Percentiles rank a stretch among this genome's conserved stretches.
These are phyloP conservation scores for Dorcoceras hygrometricum DNA, from an alignment of 257 asterid genomes.

Conservation along the genomic window DNA sequence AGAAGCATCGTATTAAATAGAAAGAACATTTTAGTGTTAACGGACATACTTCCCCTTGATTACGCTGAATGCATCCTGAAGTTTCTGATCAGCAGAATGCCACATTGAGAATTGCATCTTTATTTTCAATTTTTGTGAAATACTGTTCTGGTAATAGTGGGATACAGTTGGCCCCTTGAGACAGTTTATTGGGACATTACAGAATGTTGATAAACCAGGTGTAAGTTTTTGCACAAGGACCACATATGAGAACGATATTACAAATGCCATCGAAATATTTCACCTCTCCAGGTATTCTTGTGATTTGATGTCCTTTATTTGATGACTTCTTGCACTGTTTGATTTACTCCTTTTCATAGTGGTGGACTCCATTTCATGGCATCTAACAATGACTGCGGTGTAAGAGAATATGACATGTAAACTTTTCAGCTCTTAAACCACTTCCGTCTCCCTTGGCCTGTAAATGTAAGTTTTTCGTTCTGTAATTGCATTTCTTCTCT, in stretches of 20 bases:
- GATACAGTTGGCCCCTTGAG: no score
- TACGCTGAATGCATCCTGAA: no score
- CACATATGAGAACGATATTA: constrained; percentile 61
- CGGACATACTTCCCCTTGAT: no score
- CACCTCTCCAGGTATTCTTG: constrained; percentile 46
- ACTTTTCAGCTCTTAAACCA: constrained; percentile 61
- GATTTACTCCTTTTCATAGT: constrained; percentile 18
- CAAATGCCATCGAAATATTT: constrained; percentile 65
- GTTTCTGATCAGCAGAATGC: no score
- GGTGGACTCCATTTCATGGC: constrained; percentile 61
- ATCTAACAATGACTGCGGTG: constrained; percentile 62
- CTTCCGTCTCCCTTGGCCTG: constrained; percentile 74
- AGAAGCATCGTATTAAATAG: no score
- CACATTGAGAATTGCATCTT: no score
- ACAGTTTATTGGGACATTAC: constrained; percentile 16
- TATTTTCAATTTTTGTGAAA: no score
- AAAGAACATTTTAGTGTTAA: no score
- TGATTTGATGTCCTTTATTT: constrained; percentile 2
- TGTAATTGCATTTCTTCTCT: constrained; percentile 1
- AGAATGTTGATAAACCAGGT: constrained; percentile 64
- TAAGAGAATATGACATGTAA: constrained; percentile 70
- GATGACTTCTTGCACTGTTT: constrained; percentile 1
- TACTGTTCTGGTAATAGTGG: no score
- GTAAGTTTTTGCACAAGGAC: constrained; percentile 71
- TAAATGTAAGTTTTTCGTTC: constrained; percentile 50